Evolutionary conservation across 805 yeast species (phyloP).

Genomic region (Starmerella khaoyaiensis): DNA sequence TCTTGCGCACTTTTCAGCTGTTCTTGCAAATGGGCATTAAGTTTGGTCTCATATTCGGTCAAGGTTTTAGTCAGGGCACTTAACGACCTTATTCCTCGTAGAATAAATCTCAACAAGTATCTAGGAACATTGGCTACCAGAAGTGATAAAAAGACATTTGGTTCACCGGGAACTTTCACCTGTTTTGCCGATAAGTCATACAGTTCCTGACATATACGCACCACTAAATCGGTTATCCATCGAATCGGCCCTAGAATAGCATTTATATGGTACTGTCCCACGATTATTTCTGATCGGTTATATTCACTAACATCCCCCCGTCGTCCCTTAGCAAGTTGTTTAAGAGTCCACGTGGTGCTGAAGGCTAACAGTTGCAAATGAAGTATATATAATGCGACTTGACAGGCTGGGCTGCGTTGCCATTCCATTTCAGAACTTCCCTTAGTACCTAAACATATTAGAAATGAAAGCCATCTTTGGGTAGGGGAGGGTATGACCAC

Average conservation of each 20-base stretch:
- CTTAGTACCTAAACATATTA: conserved; percentile 46
- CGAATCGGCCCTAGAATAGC: conserved; percentile 56
- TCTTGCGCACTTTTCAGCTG: conserved; percentile 23
- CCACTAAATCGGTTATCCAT: conserved; percentile 75
- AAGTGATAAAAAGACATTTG: conserved; percentile 25
- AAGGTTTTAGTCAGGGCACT: conserved; percentile 10
- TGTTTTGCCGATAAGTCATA: conserved; percentile 20
- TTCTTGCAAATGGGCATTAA: conserved; percentile 19
- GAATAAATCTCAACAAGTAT: conserved; percentile 26
- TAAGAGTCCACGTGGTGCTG: conserved; percentile 53
- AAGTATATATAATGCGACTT: conserved; percentile 48
- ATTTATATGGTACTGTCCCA: conserved; percentile 23
- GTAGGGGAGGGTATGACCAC: conserved; percentile 58
- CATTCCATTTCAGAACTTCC: conserved; percentile 30
- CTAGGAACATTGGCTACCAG: conserved; percentile 29
- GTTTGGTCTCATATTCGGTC: conserved; percentile 13
- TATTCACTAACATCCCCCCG: conserved; percentile 25
- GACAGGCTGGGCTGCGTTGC: conserved; percentile 33
- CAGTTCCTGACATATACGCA: conserved; percentile 59
- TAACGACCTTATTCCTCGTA: conserved; percentile 31
- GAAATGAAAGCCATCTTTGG: conserved; percentile 58
- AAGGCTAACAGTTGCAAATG: conserved; percentile 61
- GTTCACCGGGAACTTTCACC: background rate
- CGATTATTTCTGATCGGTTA: conserved; percentile 31
- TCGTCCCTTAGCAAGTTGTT: conserved; percentile 28